These are phyloP conservation scores for Microsporum canis DNA, from an alignment of 2,329 filamentous ascomycete genomes.

Conservation along the genomic window DNA sequence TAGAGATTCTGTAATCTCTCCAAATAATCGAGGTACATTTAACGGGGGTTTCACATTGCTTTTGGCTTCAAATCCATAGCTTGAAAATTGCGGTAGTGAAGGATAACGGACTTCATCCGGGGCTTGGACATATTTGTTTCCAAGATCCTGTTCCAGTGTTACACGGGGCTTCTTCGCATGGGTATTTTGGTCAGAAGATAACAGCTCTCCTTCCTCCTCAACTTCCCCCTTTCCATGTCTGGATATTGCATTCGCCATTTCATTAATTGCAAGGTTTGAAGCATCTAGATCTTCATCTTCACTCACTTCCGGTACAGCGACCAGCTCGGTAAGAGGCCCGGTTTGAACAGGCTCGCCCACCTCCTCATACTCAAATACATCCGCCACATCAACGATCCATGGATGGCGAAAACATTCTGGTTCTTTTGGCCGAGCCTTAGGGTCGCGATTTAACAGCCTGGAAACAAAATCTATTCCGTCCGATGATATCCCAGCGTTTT, in stretches of 20 bases:
- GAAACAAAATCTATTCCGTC: constrained; percentile 55
- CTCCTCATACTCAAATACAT: constrained; percentile 48
- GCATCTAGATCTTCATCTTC: constrained; percentile 39
- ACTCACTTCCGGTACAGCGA: constrained; percentile 26
- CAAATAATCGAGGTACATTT: constrained; percentile 41
- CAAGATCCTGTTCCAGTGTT: constrained; percentile 8
- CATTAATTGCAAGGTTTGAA: constrained; percentile 53
- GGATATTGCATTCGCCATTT: constrained; percentile 24
- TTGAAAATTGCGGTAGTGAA: constrained; percentile 31
- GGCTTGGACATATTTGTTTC: constrained; percentile 5
- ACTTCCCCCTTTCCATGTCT: constrained; percentile 25
- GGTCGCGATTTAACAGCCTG: constrained; percentile 71
- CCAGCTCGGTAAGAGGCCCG: constrained; percentile 44
- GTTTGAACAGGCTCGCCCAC: constrained; percentile 5
- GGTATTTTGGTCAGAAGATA: constrained; percentile 8
- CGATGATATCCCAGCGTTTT: constrained; percentile 48
- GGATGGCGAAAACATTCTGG: constrained; percentile 56
- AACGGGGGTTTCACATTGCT: constrained; percentile 12
- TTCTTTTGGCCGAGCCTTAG: constrained; percentile 64
- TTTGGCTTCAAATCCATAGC: constrained; percentile 21
- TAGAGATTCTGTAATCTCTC: constrained; percentile 48
- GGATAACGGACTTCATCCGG: constrained; percentile 31
- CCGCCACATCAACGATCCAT: constrained; percentile 55
- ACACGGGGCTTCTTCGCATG: constrained; percentile 14
- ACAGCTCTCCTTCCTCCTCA: constrained; percentile 25